These are phyloP conservation scores for Oryza meridionalis DNA, from an alignment of 176 grass and related monocot species.

Conservation along the genomic window DNA sequence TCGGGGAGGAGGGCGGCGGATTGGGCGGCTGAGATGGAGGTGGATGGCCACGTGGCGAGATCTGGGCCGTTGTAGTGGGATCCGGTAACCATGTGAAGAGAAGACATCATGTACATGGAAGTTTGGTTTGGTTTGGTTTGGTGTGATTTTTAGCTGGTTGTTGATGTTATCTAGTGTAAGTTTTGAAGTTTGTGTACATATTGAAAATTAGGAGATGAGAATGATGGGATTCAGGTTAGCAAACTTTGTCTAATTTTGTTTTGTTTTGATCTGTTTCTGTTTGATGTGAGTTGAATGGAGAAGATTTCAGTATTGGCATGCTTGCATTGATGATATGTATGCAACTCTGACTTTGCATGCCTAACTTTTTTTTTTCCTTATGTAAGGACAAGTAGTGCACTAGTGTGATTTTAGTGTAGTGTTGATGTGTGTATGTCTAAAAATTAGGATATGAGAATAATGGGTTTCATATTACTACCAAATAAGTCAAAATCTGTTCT, in stretches of 20 bases:
- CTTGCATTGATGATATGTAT: background rate
- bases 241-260: background rate
- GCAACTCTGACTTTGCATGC: background rate
- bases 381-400: background rate
- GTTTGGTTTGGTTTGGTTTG: slow-evolving; percentile 2
- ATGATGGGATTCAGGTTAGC: slow-evolving; percentile 3
- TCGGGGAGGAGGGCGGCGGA: slow-evolving; percentile 61
- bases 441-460: too few species aligned
- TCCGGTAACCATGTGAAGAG: background rate
- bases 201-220: background rate
- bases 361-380: background rate
- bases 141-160: slow-evolving; percentile 18
- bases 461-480: too few species aligned
- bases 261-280: background rate
- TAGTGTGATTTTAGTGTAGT: too few species aligned
- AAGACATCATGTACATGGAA: background rate
- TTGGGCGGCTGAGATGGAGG: slow-evolving; percentile 56
- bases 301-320: background rate
- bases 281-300: background rate
- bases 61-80: slow-evolving; percentile 40
- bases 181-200: slow-evolving; percentile 19
- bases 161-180: background rate
- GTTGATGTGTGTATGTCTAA: too few species aligned
- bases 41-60: slow-evolving; percentile 36
- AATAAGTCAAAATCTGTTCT: too few species aligned